Conservation (phyloP, 352 stramenopile species). For the Phytophthora multivora region DNA sequence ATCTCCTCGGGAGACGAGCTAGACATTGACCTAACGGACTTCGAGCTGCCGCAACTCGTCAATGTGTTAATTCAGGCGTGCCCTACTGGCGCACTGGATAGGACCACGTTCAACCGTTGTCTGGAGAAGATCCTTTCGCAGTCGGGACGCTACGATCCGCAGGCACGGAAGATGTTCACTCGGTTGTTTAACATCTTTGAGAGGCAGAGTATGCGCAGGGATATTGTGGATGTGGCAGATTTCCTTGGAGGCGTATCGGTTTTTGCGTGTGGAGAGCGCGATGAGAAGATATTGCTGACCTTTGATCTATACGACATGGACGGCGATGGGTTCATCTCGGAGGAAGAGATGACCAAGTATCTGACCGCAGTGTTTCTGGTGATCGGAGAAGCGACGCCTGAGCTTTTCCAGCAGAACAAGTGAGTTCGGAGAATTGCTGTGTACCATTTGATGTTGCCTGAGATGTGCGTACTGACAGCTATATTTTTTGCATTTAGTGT, state of each 20-base stretch:
- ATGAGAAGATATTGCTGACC: conserved; percentile 84
- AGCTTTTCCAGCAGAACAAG: conserved; percentile 78
- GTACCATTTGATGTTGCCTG: background rate
- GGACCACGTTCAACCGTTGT: conserved; percentile 66
- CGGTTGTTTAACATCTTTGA: conserved; percentile 86
- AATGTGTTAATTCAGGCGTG: conserved; percentile 83
- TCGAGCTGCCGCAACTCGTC: conserved; percentile 83
- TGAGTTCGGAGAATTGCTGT: conserved; percentile 28
- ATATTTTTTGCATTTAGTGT: conserved; percentile 35
- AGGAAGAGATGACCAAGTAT: conserved; percentile 89
- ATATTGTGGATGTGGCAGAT: conserved; percentile 79
- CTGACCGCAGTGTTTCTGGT: conserved; percentile 86
- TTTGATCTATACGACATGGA: conserved; percentile 90
- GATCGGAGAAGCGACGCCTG: conserved; percentile 65
- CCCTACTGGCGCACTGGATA: conserved; percentile 72
- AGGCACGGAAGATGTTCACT: conserved; percentile 74
- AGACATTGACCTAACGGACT: conserved; percentile 81
- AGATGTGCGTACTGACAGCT: conserved; percentile 1
- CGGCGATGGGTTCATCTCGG: conserved; percentile 82
- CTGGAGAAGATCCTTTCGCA: conserved; percentile 86
- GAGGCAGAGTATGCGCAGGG: conserved; percentile 35
- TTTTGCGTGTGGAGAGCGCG: conserved; percentile 77
- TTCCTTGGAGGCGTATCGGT: conserved; percentile 86
- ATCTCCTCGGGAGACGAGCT: conserved; percentile 35
- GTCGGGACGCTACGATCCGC: conserved; percentile 74